phyloP scores from a whole-genome alignment of 352 stramenopile genomes.

The Globisporangium orthogonon region DNA sequence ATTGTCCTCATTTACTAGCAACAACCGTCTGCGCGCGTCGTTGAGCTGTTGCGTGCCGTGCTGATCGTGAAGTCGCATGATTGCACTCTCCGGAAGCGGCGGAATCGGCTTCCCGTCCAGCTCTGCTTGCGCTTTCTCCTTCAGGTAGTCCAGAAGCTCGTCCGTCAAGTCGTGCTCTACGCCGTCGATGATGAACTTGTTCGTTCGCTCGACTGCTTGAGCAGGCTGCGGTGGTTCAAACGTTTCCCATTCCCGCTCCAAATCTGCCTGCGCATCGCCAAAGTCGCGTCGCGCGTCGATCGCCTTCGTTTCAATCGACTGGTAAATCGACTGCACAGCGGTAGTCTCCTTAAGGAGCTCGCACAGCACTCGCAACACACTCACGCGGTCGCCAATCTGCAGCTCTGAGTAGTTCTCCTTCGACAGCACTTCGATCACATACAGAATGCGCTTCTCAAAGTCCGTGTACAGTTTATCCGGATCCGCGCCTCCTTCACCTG shows the following conservation, averaged over 20 bases:
- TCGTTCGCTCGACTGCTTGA: conserved; percentile 48
- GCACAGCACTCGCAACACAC: conserved; percentile 51
- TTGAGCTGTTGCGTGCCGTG: conserved; percentile 2
- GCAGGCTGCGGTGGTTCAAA: conserved; percentile 39
- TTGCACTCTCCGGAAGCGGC: conserved; percentile 30
- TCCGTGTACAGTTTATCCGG: conserved; percentile 40
- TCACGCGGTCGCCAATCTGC: conserved; percentile 41
- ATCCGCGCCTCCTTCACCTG: conserved; percentile 13
- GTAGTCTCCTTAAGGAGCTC: conserved; percentile 56
- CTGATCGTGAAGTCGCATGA: conserved; percentile 19
- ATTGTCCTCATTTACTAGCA: conserved; percentile 12
- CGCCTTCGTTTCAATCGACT: conserved; percentile 59
- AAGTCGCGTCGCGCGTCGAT: conserved; percentile 44
- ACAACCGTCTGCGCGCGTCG: conserved; percentile 3
- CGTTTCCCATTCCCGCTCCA: conserved; percentile 48
- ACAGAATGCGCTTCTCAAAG: conserved; percentile 55
- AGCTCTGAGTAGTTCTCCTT: conserved; percentile 63
- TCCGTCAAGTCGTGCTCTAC: conserved; percentile 66
- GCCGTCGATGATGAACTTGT: conserved; percentile 69
- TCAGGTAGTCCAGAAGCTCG: conserved; percentile 57
- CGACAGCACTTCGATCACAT: conserved; percentile 57
- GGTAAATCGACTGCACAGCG: conserved; percentile 52
- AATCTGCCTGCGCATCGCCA: conserved; percentile 50
- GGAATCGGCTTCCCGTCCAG: conserved; percentile 43
- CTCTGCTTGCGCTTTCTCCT: conserved; percentile 58